phyloP scores from a whole-genome alignment of 257 asterid species.

The Phtheirospermum japonicum region DNA sequence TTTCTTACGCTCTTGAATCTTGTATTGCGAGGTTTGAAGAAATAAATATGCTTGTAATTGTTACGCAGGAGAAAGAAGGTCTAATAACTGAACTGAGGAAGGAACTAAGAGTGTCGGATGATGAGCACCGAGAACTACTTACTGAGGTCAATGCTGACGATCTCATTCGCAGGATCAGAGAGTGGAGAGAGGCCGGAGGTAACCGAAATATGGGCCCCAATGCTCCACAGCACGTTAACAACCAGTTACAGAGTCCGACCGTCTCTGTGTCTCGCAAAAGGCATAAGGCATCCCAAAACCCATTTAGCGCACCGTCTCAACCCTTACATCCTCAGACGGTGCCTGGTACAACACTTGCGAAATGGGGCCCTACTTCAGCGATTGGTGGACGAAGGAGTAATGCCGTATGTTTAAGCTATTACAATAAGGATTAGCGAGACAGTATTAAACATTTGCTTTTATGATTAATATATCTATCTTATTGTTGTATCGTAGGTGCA shows the following conservation, averaged over 20 bases:
- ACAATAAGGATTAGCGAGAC: slow-evolving; percentile 14
- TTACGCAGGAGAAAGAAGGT: slow-evolving; percentile 86
- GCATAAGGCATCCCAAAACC: slow-evolving; percentile 58
- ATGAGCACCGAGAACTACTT: slow-evolving; percentile 89
- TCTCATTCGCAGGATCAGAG: slow-evolving; percentile 83
- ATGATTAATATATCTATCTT: slow-evolving; percentile 24
- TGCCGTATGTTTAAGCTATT: slow-evolving; percentile 46
- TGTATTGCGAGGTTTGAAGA: slow-evolving; percentile 11
- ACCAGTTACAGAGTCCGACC: slow-evolving; percentile 67
- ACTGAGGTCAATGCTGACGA: slow-evolving; percentile 84
- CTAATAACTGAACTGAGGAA: slow-evolving; percentile 90
- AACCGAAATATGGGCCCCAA: slow-evolving; percentile 37
- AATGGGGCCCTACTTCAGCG: slow-evolving; percentile 61
- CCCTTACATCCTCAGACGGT: slow-evolving; percentile 33
- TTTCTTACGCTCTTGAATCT: slow-evolving; percentile 18
- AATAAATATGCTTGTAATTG: slow-evolving; percentile 17
- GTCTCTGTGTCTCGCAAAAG: slow-evolving; percentile 73
- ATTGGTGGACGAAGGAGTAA: slow-evolving; percentile 56
- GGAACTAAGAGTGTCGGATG: slow-evolving; percentile 95
- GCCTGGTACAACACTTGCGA: slow-evolving; percentile 27
- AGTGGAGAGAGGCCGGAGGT: slow-evolving; percentile 93
- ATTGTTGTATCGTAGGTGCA: slow-evolving; percentile 44
- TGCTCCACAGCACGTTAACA: slow-evolving; percentile 54
- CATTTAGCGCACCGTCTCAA: slow-evolving; percentile 49
- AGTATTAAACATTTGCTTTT: slow-evolving; percentile 2